Base-by-base conservation (phyloP, 257 asterid species). In the Scutellaria baicalensis region DNA sequence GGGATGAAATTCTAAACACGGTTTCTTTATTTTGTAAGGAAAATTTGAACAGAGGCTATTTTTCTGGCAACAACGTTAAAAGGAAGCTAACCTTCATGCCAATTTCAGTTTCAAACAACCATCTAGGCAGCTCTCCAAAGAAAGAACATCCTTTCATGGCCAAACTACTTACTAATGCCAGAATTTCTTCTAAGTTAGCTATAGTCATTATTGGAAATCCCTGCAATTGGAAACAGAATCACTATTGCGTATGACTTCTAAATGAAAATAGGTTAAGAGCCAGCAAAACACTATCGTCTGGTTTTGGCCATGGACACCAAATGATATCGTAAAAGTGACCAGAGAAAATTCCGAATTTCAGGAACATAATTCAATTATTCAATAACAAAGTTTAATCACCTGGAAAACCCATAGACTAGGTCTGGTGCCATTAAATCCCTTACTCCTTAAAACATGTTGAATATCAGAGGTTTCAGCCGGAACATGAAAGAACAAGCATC, bases 371-470 rank as follows among this genome's bases (percentile, higher is more conserved):
- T 38, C 44, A 50, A 27, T 42, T 27, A 43, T 13, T 38, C 63
- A 47, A 17, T 42, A 51, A 27, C 16, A 23, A 12, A 57, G 20
- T 65, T 27, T 44, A 44, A 56, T 77, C 80, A 92, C 97, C 96
- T 92, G 97, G 75, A 83, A 52, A 59, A 74, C 84, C 97, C 97
- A 92, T 10, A 89, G 54, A 79, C 97, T 87, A 58, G 89, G 89
- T 70, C 84, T 85, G 73, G 89, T 80, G 77, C 96, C 95, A 17
- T 76, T 81, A 79, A 81, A 89, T 73, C 95, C 96, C 82, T 82
- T 85, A 47, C 79, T 78, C 31, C 75, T 70, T 75, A 92, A 67
- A 73, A 38, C 66, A n/a, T 83, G 86, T 79, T 86, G 86, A 64
- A 87, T 73, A 76, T 85, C 68, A 35, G 84, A 78, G 47, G 88